Percentiles rank a stretch among this genome's conserved stretches.
phyloP scores from a whole-genome alignment of 116 monocot genomes.

The Posidonia oceanica region DNA sequence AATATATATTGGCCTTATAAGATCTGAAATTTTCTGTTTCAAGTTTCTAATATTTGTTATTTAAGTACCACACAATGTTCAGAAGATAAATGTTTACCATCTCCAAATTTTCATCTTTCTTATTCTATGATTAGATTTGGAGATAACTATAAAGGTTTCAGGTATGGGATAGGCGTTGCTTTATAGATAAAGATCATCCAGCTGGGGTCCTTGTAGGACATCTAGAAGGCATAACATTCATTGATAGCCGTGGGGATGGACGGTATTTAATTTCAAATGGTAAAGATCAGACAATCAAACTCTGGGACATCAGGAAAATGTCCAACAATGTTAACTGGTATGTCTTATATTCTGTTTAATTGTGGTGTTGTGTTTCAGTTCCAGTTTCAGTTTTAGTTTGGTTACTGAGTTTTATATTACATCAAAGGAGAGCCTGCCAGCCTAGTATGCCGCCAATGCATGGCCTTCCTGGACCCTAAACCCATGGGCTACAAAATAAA shows the following conservation, averaged over 20 bases:
- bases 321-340: slow-evolving; percentile 47
- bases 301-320: slow-evolving; percentile 96
- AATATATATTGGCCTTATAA: too few species aligned
- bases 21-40: too few species aligned
- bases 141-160: slow-evolving; percentile 14
- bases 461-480: too few species aligned
- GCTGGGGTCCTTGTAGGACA: slow-evolving; percentile 73
- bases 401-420: background rate
- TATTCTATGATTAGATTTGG: background rate
- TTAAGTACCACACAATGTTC: too few species aligned
- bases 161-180: slow-evolving; percentile 95
- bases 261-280: slow-evolving; percentile 92
- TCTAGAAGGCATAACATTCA: slow-evolving; percentile 89
- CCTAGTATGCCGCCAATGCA: too few species aligned
- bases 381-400: background rate
- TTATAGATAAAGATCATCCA: slow-evolving; percentile 28
- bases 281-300: slow-evolving; percentile 91
- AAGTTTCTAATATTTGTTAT: too few species aligned
- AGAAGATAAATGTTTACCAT: background rate
- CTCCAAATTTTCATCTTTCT: background rate
- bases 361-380: background rate
- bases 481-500: too few species aligned
- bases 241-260: slow-evolving; percentile 93
- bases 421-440: too few species aligned
- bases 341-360: slow-evolving; percentile 1